Evolutionary conservation across 2,329 filamentous ascomycete genomes (phyloP).

Genomic region (Chalara sp.): DNA sequence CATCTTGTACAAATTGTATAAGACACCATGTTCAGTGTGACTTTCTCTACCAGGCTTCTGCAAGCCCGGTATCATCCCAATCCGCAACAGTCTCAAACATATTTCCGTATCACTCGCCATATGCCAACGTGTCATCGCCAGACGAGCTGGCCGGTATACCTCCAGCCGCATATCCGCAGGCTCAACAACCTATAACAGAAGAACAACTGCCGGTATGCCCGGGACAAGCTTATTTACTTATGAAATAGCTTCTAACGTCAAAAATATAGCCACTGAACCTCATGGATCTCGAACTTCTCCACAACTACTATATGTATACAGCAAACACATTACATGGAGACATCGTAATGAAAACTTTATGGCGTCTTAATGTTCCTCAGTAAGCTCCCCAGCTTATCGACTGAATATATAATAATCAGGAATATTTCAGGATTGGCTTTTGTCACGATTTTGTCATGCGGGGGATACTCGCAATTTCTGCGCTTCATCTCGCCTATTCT

Average conservation of each 20-base stretch:
- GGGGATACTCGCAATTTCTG: conserved; percentile 39
- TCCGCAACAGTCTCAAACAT: too few relatives aligned
- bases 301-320: conserved; percentile 29
- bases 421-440: conserved; percentile 35
- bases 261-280: conserved; percentile 21
- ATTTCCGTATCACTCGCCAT: too few relatives aligned
- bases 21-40: neutral
- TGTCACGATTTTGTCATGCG: conserved; percentile 39
- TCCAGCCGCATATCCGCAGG: neutral
- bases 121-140: neutral
- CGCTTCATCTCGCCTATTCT: conserved; percentile 38
- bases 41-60: neutral
- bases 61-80: too few relatives aligned
- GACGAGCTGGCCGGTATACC: neutral
- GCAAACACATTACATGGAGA: conserved; percentile 36
- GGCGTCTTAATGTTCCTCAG: conserved; percentile 8
- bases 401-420: too few relatives aligned
- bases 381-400: too few relatives aligned
- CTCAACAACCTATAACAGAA: neutral
- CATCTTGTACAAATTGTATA: neutral
- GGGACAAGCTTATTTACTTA: neutral
- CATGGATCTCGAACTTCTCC: conserved; percentile 16
- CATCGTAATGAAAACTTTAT: conserved; percentile 34
- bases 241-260: neutral
- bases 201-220: neutral